phyloP scores from a whole-genome alignment of 2,329 filamentous ascomycete species.

The Ophiostoma fasciatum region DNA sequence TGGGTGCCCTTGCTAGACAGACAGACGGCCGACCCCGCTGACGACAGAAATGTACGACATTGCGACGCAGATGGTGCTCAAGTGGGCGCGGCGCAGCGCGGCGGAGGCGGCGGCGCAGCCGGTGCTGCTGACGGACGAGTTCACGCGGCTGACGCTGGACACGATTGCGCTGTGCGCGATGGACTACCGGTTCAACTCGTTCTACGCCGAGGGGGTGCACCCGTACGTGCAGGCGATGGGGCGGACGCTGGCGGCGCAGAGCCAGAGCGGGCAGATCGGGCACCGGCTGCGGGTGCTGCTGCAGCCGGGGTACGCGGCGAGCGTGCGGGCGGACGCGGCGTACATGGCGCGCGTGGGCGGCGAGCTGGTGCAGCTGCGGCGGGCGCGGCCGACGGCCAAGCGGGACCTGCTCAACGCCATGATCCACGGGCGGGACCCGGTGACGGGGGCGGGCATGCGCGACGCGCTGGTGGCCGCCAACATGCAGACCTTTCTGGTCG shows the following conservation, averaged over 20 bases:
- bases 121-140: slow-evolving; percentile 48
- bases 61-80: slow-evolving; percentile 48
- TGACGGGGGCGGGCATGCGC: slow-evolving; percentile 13
- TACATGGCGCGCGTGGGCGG: slow-evolving; percentile 7
- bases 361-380: slow-evolving; percentile 8
- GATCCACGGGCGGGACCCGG: slow-evolving; percentile 15
- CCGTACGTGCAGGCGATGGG: slow-evolving; percentile 55
- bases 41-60: slow-evolving; percentile 55
- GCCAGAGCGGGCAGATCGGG: slow-evolving; percentile 7
- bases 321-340: slow-evolving; percentile 6
- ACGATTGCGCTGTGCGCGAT: slow-evolving; percentile 45
- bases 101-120: slow-evolving; percentile 40
- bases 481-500: slow-evolving; percentile 24
- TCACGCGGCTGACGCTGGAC: slow-evolving; percentile 47
- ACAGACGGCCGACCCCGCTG: too few relatives aligned
- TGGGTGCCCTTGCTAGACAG: too few relatives aligned
- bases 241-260: slow-evolving; percentile 25
- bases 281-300: slow-evolving; percentile 5
- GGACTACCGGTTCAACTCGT: slow-evolving; percentile 46
- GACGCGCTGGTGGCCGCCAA: slow-evolving; percentile 13
- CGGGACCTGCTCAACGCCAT: slow-evolving; percentile 41
- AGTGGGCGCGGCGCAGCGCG: slow-evolving; percentile 59
- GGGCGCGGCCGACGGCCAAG: slow-evolving; percentile 26
- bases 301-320: slow-evolving; percentile 4
- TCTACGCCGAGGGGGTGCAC: slow-evolving; percentile 49